Evolutionary conservation across 1,139 yeast genomes (phyloP), one percentile per base, ranked within the genome.

Genomic region (Starmera stellimalicola): DNA sequence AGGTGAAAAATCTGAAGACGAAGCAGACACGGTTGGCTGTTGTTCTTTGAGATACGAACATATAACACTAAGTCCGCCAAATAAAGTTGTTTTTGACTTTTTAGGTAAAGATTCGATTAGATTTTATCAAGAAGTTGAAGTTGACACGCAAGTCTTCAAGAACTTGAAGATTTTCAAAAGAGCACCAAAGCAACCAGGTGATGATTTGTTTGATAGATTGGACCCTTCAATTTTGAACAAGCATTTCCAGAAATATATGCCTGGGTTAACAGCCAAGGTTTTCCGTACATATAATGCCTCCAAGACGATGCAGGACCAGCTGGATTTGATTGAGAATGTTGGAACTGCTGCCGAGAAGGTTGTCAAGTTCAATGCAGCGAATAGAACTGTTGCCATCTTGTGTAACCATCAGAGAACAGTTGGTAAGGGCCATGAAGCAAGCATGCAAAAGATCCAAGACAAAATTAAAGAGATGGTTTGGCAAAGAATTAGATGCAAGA

Each of bases 221-320:
- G 88, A 79, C 50, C 96, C 98, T 4, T 61, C 84, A 2, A 63
- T 80, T 34, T 66, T 88, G 49, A 88, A 88, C 64, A 83, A 79
- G 54, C 88, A 85, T 54, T 73, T 91, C 51, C 95, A 85, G 53
- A 76, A 70, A 41, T 87, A 87, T 57, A 82, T 88, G 94, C 77
- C 83, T 30, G 97, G 97, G 0, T 67, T 91, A 46, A 85, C 96
- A 0, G 97, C 98, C 9, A 88, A 88, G 56, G 96, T 87, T 16
- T 91, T 91, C 68, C 94, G 97, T 76, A 88, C 97, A 0, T 91
- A 84, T 55, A 88, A 88, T 60, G 97, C 97, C 0, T 83, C 96
- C 2, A 83, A 84, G 54, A 87, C 96, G 3, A 87, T 88, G 96
- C 96, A 88, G 60, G 94, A 87, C 52, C 95, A 85, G 56, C 57